These are phyloP conservation scores for Gossypium lobatum DNA, from an alignment of 441 rosid genomes.

Conservation along the genomic window DNA sequence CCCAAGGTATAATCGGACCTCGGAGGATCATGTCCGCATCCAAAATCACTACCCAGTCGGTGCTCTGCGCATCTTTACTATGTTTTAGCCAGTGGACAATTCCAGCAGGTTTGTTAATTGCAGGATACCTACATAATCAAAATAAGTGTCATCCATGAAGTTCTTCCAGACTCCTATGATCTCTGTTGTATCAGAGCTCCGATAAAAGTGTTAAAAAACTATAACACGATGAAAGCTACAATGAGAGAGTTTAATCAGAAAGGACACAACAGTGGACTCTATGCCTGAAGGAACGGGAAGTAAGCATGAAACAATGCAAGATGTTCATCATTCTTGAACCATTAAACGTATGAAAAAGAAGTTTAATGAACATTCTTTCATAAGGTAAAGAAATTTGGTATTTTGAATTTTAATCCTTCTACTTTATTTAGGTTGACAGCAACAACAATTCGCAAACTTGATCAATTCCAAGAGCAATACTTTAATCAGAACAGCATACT, in stretches of 20 bases:
- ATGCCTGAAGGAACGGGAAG: background rate
- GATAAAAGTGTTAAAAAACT: background rate
- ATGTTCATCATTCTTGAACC: background rate
- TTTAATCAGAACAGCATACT: background rate
- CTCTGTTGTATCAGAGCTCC: background rate
- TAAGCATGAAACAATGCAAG: background rate
- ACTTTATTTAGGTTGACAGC: background rate
- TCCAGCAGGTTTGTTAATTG: conserved; percentile 98
- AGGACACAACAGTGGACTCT: background rate
- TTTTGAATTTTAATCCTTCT: background rate
- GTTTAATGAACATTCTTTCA: background rate
- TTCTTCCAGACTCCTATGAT: background rate
- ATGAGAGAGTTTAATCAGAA: background rate
- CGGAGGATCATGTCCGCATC: conserved; percentile 97
- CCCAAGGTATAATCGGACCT: conserved; percentile 95
- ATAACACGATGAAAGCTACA: background rate
- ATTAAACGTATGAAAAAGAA: background rate
- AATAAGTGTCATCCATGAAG: background rate
- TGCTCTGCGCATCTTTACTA: conserved; percentile 80
- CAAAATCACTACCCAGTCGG: conserved; percentile 95
- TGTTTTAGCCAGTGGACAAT: conserved; percentile 88
- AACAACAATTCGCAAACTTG: background rate
- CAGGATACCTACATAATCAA: conserved; percentile 69
- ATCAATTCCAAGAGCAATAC: background rate
- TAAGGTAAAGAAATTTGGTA: background rate